Evolutionary conservation across 129 eudicot genomes (phyloP), one percentile per base, ranked within the genome.

Genomic region (Tagetes patula): DNA sequence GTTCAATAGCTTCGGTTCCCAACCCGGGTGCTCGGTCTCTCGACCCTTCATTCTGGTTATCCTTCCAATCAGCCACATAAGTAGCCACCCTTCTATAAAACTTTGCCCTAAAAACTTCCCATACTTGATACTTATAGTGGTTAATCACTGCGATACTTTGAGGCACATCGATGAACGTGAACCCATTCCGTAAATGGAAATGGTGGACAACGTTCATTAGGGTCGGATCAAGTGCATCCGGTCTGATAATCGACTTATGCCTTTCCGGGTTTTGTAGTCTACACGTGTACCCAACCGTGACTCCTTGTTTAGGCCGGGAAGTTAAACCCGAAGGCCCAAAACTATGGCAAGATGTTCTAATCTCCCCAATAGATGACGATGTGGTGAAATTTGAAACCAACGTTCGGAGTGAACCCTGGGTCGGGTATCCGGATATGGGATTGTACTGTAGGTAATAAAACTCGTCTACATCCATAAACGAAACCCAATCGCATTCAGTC

Each of bases 1-100:
- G 99, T 75, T 95, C 99, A 54, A 95, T 85, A 5, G 99, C 95
- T 74, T 91, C 96, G 0, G 97, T 95, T 39, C 99, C 99, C 76
- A 95, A 69, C 6, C 99, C 97, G 2, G 99, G 99, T 13, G 96
- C 97, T 64, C 99, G 75, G 13, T 95, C 99, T 68, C 91, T 91
- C 4, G 99, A 95, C 32, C 96, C 94, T 81, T 95, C 97, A 7
- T 95, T 95, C 32, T 91, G 96, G 60, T 84, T 95, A 27, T 95
- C 87, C 74, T 78, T 89, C 99, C 99, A 95, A 79, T 95, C 99
- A 33, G 94, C 96, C 13, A 95, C 99, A 75, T 95, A 95, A 9
- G 99, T 95, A 50, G 97, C 96, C 76, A 95, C 99, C 60, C 99
- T 72, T 80, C 99, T 82, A 59, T 82, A 86, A 71, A 95, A 95